Evolutionary conservation across 192 early-diverging fungal species (phyloP).

Genomic region (Coemansia sp.): DNA sequence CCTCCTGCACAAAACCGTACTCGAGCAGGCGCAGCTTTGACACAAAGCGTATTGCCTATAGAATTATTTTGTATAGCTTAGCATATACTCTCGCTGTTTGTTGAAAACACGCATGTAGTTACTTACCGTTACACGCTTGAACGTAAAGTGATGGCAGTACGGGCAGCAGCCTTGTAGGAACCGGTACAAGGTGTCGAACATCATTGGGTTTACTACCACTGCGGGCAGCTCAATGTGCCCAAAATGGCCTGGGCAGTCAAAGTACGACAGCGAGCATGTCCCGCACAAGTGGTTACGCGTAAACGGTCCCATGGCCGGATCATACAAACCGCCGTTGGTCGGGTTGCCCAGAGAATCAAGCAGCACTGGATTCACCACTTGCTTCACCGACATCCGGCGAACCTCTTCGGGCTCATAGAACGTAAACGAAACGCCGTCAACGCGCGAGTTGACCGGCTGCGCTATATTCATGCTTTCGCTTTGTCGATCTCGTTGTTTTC

Average conservation of each 20-base stretch:
- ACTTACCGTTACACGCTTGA: constrained; percentile 48
- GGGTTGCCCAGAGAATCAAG: constrained; percentile 92
- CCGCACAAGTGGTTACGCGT: constrained; percentile 76
- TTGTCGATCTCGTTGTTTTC: not conserved
- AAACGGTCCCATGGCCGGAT: constrained; percentile 91
- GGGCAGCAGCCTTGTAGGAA: constrained; percentile 83
- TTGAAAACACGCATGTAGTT: not conserved
- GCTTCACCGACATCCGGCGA: constrained; percentile 90
- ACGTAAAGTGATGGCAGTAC: constrained; percentile 85
- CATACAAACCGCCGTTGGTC: constrained; percentile 88
- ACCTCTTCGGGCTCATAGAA: constrained; percentile 89
- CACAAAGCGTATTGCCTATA: constrained; percentile 55
- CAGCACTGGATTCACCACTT: constrained; percentile 83
- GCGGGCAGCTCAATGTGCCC: constrained; percentile 92
- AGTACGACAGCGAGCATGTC: constrained; percentile 81
- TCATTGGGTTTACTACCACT: constrained; percentile 90
- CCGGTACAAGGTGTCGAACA: constrained; percentile 88
- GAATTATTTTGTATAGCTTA: not conserved
- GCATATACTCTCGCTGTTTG: not conserved
- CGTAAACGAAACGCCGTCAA: constrained; percentile 87
- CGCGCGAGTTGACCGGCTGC: constrained; percentile 74
- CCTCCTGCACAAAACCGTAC: constrained; percentile 83
- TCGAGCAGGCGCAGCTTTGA: constrained; percentile 85
- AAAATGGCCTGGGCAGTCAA: constrained; percentile 92
- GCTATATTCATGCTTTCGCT: constrained; percentile 73